Conservation (phyloP, 768 basidiomycete genomes). For the Termitomyces sp. region DNA sequence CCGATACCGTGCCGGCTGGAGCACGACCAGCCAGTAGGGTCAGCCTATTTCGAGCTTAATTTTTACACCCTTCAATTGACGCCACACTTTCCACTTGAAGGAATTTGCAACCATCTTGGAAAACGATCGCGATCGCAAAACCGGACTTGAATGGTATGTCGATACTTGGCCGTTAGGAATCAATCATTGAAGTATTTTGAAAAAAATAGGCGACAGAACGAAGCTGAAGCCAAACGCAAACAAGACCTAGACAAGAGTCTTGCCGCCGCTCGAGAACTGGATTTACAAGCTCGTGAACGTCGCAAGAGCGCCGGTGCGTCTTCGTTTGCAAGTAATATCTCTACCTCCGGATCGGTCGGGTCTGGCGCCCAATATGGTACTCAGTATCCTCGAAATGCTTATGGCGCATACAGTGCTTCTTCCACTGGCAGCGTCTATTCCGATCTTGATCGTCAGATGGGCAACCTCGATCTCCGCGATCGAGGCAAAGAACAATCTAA, state of each 20-base stretch:
- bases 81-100: constrained; percentile 23
- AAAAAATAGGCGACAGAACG: constrained; percentile 29
- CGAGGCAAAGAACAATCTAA: constrained; percentile 23
- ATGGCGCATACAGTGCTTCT: constrained; percentile 17
- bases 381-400: constrained; percentile 21
- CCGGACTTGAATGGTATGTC: constrained; percentile 40
- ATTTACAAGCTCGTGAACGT: constrained; percentile 43
- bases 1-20: constrained; percentile 51
- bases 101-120: constrained; percentile 57
- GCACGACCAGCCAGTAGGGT: constrained; percentile 57
- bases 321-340: constrained; percentile 22
- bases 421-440: constrained; percentile 21
- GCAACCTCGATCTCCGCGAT: constrained; percentile 33
- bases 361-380: constrained; percentile 10
- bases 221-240: constrained; percentile 35
- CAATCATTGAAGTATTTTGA: not conserved
- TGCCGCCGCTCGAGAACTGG: constrained; percentile 51
- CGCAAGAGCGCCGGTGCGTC: constrained; percentile 48
- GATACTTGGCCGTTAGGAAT: not conserved
- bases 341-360: constrained; percentile 16
- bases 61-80: not conserved
- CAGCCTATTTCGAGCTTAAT: constrained; percentile 16
- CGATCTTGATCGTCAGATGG: constrained; percentile 36
- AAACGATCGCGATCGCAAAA: constrained; percentile 31
- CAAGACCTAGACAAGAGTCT: constrained; percentile 55